Base-by-base conservation (phyloP, 495 filamentous ascomycete genomes). In the Penicillium mononematosum region DNA sequence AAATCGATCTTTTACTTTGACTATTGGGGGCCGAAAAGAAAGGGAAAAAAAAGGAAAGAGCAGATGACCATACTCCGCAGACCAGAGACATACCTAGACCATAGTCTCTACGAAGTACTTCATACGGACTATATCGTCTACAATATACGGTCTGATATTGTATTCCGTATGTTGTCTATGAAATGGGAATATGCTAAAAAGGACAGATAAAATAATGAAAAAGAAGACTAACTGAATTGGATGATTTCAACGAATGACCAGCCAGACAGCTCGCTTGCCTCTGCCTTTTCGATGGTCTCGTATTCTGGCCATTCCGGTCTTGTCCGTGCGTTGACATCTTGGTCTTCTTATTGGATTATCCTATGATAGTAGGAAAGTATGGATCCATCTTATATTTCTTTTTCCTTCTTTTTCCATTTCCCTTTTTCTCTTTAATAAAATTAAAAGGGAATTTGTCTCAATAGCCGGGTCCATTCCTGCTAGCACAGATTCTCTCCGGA, bases 281-380 rank as follows among this genome's bases (percentile, higher is more conserved):
- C 61, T 64, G 45, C 64, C 64, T 42, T 54, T 50, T 24, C 60
- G 49, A 45, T 17, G 53, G 58, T 50, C 61, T 61, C 62, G 62
- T 64, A 64, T 64, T 64, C 55, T 59, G 34, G 51, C 60, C 60
- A 62, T 62, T 62, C 56, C 60, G 57, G 52, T 22, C 60, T 17
- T 44, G 57, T 66, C 57, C 58, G 63, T 60, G 57, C 60, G 60
- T 58, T 45, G 48, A 25, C 36, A n/a, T 39, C 6, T 34, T 36
- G n/a, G n/a, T 32, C 49, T 16, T 12, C 12, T 58, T 27, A 61
- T 60, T 53, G 61, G 53, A 44, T 53, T 53, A 62, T 62, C 55
- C 43, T 45, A 29, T 36, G 50, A 50, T 36, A 58, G 38, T 46
- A 50, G 34, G 41, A 41, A 36, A 32, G 45, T 53, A 48, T 50